Conservation (phyloP, 1,139 yeast species). For the Geotrichum australiense region DNA sequence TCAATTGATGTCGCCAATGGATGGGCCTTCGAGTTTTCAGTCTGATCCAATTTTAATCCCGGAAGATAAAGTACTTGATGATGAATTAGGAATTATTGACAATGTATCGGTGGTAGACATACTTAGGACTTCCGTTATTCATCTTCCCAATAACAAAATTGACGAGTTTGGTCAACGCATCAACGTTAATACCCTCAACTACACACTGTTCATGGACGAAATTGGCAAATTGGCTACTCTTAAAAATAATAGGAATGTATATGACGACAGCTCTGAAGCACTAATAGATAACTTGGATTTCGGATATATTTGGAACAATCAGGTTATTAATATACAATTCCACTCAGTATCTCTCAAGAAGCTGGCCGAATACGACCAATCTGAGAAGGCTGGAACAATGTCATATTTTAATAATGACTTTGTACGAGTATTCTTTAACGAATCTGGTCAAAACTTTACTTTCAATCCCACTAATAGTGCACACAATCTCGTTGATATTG, state of each 20-base stretch:
- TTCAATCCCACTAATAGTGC: constrained; percentile 70
- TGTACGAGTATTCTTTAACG: constrained; percentile 75
- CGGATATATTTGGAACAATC: constrained; percentile 68
- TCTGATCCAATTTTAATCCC: constrained; percentile 39
- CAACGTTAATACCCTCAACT: constrained; percentile 54
- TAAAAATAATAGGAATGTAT: constrained; percentile 48
- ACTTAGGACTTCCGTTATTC: constrained; percentile 74
- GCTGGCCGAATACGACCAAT: constrained; percentile 43
- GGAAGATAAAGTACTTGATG: constrained; percentile 43
- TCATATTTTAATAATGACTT: constrained; percentile 80
- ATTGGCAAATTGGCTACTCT: constrained; percentile 57
- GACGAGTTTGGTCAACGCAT: constrained; percentile 58
- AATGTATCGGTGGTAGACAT: constrained; percentile 75
- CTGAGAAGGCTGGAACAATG: constrained; percentile 51
- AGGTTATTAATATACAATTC: constrained; percentile 75
- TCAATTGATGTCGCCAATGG: constrained; percentile 37
- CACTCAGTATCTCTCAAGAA: constrained; percentile 73
- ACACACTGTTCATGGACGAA: constrained; percentile 49
- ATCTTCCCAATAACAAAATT: constrained; percentile 53
- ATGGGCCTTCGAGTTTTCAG: constrained; percentile 18
- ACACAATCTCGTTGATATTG: constrained; percentile 75
- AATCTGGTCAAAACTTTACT: constrained; percentile 58
- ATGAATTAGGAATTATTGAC: constrained; percentile 63
- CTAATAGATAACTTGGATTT: constrained; percentile 65
- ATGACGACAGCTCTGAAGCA: constrained; percentile 69